A percentile compares a stretch with the other conserved stretches of the same genome.
Evolutionary conservation across 176 grass and related monocot genomes (phyloP).

Genomic region (bread wheat (Triticum aestivum)): IWGSC_CS_RefSeq_v2.1 NC_057798.1:478639727-478640226

Average conservation of each 20-base stretch:
- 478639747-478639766: slow-evolving; percentile 62
- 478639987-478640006: background rate
- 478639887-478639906: slow-evolving; percentile 99
- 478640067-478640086: slow-evolving; percentile 50
- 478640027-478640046: too few species aligned
- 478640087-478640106: slow-evolving; percentile 78
- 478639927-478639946: slow-evolving; percentile 79
- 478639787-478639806: slow-evolving; percentile 35
- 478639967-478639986: background rate
- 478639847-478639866: slow-evolving; percentile 43
- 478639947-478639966: background rate
- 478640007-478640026: background rate
- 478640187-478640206: slow-evolving; percentile 99
- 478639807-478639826: slow-evolving; percentile 32
- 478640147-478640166: slow-evolving; percentile 98
- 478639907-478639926: slow-evolving; percentile 96
- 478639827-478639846: slow-evolving; percentile 40
- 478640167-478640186: slow-evolving; percentile 97
- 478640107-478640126: slow-evolving; percentile 99
- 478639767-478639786: slow-evolving; percentile 34
- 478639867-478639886: slow-evolving; percentile 47
- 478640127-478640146: slow-evolving; percentile 91
- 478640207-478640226: slow-evolving; percentile 97
- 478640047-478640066: slow-evolving; percentile 30
- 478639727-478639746: slow-evolving; percentile 59